Evolutionary conservation across 768 basidiomycete genomes (phyloP).

Genomic region (Peribolospora kevripleyi): DNA sequence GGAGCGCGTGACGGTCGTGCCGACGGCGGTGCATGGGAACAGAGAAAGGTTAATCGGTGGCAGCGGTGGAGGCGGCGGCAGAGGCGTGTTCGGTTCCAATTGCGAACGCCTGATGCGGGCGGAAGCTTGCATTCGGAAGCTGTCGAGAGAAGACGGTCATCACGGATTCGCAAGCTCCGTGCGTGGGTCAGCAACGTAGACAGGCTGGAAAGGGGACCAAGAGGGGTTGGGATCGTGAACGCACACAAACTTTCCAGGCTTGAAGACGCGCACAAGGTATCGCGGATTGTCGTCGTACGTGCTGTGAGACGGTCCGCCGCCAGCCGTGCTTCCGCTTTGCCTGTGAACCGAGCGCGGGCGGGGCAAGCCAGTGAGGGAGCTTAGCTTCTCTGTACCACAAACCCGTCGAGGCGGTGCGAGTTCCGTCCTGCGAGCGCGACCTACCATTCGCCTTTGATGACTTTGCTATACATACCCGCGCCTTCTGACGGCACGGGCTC

Average conservation of each 20-base stretch:
- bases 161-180: too few species aligned
- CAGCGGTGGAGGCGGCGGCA: constrained; percentile 28
- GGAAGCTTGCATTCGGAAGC: not conserved
- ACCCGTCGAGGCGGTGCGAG: too few species aligned
- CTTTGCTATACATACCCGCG: constrained; percentile 58
- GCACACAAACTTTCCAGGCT: constrained; percentile 35
- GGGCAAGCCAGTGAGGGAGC: not conserved
- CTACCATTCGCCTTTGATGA: constrained; percentile 49
- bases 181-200: too few species aligned
- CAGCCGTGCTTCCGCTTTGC: constrained; percentile 28
- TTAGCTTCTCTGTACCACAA: not conserved
- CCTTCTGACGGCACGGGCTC: constrained; percentile 55
- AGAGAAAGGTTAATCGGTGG: constrained; percentile 29
- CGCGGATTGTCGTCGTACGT: constrained; percentile 44
- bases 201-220: too few species aligned
- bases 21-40: constrained; percentile 39
- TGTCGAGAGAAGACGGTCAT: not conserved
- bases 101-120: not conserved
- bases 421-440: constrained; percentile 11
- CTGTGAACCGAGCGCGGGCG: constrained; percentile 23
- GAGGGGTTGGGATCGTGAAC: constrained; percentile 8
- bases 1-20: constrained; percentile 19
- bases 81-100: not conserved
- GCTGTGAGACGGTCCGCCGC: constrained; percentile 41
- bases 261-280: constrained; percentile 32